These are phyloP conservation scores for Trichosanthes truncata DNA, from an alignment of 306 rosid species.

Conservation along the genomic window DNA sequence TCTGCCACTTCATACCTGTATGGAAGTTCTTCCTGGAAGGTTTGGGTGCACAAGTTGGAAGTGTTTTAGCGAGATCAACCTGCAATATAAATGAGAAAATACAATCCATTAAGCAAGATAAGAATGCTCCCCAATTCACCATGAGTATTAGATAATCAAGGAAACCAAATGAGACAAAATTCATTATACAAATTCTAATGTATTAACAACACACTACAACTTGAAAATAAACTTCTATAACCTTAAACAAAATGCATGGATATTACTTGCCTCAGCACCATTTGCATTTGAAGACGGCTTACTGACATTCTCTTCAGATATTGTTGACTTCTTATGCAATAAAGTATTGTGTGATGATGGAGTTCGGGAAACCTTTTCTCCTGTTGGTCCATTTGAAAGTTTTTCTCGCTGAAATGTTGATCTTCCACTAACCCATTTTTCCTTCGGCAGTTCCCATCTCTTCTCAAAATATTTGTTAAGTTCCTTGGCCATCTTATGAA, in stretches of 20 bases:
- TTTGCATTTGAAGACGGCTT: conserved; percentile 26
- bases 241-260: not conserved
- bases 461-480: conserved; percentile 45
- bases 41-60: conserved; percentile 24
- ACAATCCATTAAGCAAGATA: not conserved
- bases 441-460: conserved; percentile 44
- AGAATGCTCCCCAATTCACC: not conserved
- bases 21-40: conserved; percentile 21
- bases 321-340: conserved; percentile 27
- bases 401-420: conserved; percentile 28
- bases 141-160: not conserved
- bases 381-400: conserved; percentile 14
- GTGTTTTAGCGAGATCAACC: conserved; percentile 35
- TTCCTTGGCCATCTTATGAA: conserved; percentile 66
- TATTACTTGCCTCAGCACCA: conserved; percentile 42
- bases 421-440: conserved; percentile 30
- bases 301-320: conserved; percentile 25
- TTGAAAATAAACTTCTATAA: not conserved
- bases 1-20: conserved; percentile 43
- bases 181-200: not conserved
- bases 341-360: conserved; percentile 14
- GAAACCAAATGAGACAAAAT: not conserved
- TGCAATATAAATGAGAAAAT: conserved; percentile 12
- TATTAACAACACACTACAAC: not conserved
- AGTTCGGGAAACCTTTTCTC: conserved; percentile 2